Conservation (phyloP, 1,284 basidiomycete species). For the Lignosus rhinocerotis region DNA sequence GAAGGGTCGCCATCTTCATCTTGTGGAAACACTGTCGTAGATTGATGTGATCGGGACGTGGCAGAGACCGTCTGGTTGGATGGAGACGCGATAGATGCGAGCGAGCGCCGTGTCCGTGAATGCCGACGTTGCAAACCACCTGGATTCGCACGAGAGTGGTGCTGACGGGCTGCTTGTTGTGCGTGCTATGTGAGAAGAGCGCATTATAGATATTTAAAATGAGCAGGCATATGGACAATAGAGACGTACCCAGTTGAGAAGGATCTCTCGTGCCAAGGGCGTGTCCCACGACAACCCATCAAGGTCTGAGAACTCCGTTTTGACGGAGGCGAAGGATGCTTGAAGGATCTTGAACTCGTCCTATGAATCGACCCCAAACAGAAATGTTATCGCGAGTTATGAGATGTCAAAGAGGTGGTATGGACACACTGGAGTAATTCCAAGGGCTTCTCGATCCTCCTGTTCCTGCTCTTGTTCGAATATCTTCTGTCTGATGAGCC, state of each 20-base stretch:
- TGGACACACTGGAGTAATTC: slow-evolving; percentile 6
- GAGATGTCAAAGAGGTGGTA: not conserved
- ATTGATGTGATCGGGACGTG: not conserved
- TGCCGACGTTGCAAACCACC: not conserved
- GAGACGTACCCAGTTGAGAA: slow-evolving; percentile 18
- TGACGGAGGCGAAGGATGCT: slow-evolving; percentile 14
- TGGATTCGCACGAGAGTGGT: not conserved
- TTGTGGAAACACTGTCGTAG: not conserved
- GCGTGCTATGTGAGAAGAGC: not conserved
- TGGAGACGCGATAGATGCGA: not conserved
- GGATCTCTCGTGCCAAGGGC: slow-evolving; percentile 14
- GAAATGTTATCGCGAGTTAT: too few relatives aligned
- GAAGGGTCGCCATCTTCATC: not conserved
- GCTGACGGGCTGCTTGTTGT: slow-evolving; percentile 3
- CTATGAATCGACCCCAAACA: not conserved
- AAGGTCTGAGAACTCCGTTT: slow-evolving; percentile 20
- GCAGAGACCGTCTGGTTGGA: not conserved
- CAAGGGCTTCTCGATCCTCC: slow-evolving; percentile 14
- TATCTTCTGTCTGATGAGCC: slow-evolving; percentile 15
- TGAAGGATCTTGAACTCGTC: slow-evolving; percentile 13
- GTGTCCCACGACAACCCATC: slow-evolving; percentile 23
- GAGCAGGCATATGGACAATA: not conserved
- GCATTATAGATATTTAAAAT: not conserved
- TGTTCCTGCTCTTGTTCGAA: slow-evolving; percentile 17
- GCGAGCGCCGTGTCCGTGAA: not conserved